These are phyloP conservation scores for Kwoniella sp. DNA, from an alignment of 768 basidiomycete species.

Conservation along the genomic window DNA sequence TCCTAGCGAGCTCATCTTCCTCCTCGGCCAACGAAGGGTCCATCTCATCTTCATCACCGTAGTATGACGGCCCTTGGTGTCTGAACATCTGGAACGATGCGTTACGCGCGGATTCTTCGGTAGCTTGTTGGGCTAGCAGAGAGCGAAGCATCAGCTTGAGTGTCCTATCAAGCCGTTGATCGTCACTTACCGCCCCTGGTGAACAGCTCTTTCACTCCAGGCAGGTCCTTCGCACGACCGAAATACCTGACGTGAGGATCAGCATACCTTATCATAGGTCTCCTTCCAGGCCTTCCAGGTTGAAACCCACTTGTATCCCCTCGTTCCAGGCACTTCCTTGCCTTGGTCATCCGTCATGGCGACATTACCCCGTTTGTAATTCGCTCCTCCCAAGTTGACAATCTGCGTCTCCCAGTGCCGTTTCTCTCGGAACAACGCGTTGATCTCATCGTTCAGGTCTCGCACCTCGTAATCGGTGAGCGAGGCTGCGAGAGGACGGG, in stretches of 20 bases:
- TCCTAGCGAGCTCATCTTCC: constrained; percentile 70
- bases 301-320: constrained; percentile 82
- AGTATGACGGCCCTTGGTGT: constrained; percentile 81
- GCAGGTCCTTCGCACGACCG: constrained; percentile 90
- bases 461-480: constrained; percentile 92
- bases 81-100: constrained; percentile 81
- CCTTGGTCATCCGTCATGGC: constrained; percentile 93
- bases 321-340: constrained; percentile 90
- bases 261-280: too few species aligned
- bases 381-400: constrained; percentile 90
- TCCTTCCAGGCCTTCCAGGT: not conserved
- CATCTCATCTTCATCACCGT: constrained; percentile 81
- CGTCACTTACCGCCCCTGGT: constrained; percentile 68
- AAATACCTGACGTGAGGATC: constrained; percentile 67
- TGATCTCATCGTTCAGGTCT: constrained; percentile 96
- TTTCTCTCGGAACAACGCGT: constrained; percentile 90
- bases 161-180: too few species aligned
- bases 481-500: constrained; percentile 59
- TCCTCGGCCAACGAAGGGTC: constrained; percentile 64
- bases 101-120: constrained; percentile 75
- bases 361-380: constrained; percentile 82
- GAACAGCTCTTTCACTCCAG: constrained; percentile 93
- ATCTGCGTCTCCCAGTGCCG: constrained; percentile 98
- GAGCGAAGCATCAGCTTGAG: not conserved
- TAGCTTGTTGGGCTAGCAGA: constrained; percentile 59